Base-by-base conservation (phyloP, 139 green algal genomes). In the Marvania coccoides region DNA sequence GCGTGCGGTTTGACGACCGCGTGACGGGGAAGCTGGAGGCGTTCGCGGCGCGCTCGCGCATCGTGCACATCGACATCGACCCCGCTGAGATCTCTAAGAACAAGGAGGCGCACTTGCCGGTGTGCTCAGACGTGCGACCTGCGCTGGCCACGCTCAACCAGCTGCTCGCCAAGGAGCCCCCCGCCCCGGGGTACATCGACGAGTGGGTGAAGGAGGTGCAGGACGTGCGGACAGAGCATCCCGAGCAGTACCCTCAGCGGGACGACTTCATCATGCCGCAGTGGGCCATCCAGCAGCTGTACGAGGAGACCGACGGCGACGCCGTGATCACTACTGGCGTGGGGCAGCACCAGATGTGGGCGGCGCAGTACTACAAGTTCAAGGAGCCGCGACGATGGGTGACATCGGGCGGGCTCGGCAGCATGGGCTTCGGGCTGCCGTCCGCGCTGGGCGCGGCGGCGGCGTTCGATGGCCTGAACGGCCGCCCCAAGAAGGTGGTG, bases 281-380 rank as follows among this genome's bases (percentile, higher is more conserved):
- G 77, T 72, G 84, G 61, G 94, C 94, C 31, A 94, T 99, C 39
- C 68, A 95, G 87, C 75, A 87, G 28, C 72, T 98, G 71, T 84
- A 90, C 60, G 87, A 99, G 76, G 81, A 96, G 82, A 97, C 92
- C 0, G 74, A 92, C 6, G 95, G 95, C 19, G 82, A 98, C 34
- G 95, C 91, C 23, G 89, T 99, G 61, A 87, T 99, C 65, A 94
- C 90, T 29, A 99, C 95, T 0, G 95, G 95, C 13, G 95, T 99
- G 33, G 95, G 95, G 0, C 95, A 99, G 82, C 95, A 99, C 72
- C 95, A 99, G 73, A 98, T 99, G 95, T 99, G 87, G 86, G 86
- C 89, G 4, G 94, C 94, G 48, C 94, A 99, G 70, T 97, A 81
- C 78, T 98, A 95, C 81, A 82, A 83, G 12, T 93, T 91, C 71